phyloP scores from a whole-genome alignment of 352 stramenopile genomes.

The Globisporangium echinulatum region DNA sequence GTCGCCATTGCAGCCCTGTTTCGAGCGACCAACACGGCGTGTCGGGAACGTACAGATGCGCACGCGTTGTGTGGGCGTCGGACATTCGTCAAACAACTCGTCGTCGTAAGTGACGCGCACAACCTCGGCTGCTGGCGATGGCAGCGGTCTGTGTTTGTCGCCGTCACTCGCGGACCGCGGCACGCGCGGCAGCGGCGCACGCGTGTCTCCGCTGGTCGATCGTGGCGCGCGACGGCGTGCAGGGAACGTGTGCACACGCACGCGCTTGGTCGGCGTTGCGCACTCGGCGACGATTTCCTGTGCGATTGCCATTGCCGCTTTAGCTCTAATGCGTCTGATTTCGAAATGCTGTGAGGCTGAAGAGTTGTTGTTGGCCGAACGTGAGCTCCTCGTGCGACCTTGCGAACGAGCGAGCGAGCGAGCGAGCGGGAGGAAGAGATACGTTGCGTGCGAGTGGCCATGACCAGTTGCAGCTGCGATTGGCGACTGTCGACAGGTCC shows the following conservation, averaged over 20 bases:
- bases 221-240: conserved; percentile 1
- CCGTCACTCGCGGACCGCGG: background rate
- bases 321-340: too few species aligned
- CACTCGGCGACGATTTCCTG: background rate
- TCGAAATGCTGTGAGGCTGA: too few species aligned
- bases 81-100: background rate
- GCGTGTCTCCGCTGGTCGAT: background rate
- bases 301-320: background rate
- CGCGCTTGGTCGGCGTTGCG: conserved; percentile 6
- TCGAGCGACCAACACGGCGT: background rate
- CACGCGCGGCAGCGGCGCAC: background rate
- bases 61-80: conserved; percentile 7
- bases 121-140: too few species aligned
- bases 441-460: background rate
- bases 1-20: background rate
- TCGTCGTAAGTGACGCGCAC: background rate
- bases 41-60: conserved; percentile 9
- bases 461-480: background rate
- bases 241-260: conserved; percentile 9
- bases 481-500: background rate
- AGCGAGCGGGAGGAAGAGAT: background rate
- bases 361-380: background rate
- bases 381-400: background rate
- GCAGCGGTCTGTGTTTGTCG: background rate
- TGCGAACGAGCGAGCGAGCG: background rate